These are phyloP conservation scores for Letharia columbiana DNA, from an alignment of 495 filamentous ascomycete species.

Conservation along the genomic window DNA sequence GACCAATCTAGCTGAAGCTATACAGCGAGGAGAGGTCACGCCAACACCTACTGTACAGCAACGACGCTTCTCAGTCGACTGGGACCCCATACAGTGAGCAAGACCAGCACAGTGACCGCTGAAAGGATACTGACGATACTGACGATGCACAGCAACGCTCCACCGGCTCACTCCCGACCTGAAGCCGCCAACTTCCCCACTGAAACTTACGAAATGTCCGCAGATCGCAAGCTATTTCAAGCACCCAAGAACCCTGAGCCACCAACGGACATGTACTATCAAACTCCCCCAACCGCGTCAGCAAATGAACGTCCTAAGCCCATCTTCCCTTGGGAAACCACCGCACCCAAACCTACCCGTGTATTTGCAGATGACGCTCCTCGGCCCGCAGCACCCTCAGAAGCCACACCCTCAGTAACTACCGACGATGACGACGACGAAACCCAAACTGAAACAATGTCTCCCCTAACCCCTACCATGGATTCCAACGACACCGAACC, in stretches of 20 bases:
- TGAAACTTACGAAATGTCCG: slow-evolving; percentile 68
- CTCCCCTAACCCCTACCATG: slow-evolving; percentile 41
- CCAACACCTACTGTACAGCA: slow-evolving; percentile 37
- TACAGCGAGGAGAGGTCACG: slow-evolving; percentile 32
- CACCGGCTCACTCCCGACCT: slow-evolving; percentile 62
- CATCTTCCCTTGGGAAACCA: slow-evolving; percentile 80
- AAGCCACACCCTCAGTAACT: slow-evolving; percentile 31
- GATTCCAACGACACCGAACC: slow-evolving; percentile 41
- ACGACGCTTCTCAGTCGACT: slow-evolving; percentile 44
- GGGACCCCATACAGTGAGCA: slow-evolving; percentile 59
- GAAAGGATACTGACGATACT: slow-evolving; percentile 1
- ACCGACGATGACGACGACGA: slow-evolving; percentile 31
- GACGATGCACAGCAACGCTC: slow-evolving; percentile 50
- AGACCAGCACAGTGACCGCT: slow-evolving; percentile 12
- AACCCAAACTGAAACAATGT: slow-evolving; percentile 36
- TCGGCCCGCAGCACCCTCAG: slow-evolving; percentile 21
- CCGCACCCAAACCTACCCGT: slow-evolving; percentile 56
- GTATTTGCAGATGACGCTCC: slow-evolving; percentile 57
- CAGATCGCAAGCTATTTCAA: slow-evolving; percentile 59
- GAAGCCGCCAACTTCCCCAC: slow-evolving; percentile 70
- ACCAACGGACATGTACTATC: slow-evolving; percentile 75
- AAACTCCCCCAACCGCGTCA: slow-evolving; percentile 56
- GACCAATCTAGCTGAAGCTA: slow-evolving; percentile 33
- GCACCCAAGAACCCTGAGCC: slow-evolving; percentile 75
- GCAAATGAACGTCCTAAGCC: slow-evolving; percentile 49